Conservation (phyloP, 495 filamentous ascomycete species). For the Letharia lupina region DNA sequence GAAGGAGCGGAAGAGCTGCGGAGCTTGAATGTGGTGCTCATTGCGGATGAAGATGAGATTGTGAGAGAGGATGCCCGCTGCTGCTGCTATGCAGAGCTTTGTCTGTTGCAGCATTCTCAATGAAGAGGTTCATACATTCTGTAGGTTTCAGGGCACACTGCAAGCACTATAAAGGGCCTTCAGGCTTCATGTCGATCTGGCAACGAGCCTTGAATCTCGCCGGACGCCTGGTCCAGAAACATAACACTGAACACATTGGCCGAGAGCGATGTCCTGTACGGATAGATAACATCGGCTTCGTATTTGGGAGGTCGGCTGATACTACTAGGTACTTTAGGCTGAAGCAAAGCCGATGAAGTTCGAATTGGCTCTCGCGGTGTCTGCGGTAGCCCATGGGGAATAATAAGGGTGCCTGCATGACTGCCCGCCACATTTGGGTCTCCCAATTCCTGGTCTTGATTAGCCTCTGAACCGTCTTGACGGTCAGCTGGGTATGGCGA, state of each 20-base stretch:
- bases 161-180: not conserved
- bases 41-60: constrained; percentile 20
- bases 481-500: not conserved
- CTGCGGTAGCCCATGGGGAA: no score
- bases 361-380: not conserved
- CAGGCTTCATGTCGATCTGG: not conserved
- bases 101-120: not conserved
- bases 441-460: not conserved
- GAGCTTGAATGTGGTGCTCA: constrained; percentile 24
- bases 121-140: not conserved
- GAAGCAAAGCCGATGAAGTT: not conserved
- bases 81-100: constrained; percentile 1
- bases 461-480: not conserved
- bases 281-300: not conserved
- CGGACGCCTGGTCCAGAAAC: not conserved
- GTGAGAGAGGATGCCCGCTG: constrained; percentile 21
- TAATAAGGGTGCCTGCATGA: not conserved
- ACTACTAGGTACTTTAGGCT: no score
- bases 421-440: not conserved
- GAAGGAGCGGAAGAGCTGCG: constrained; percentile 6
- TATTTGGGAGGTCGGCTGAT: no score
- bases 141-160: not conserved
- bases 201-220: not conserved
- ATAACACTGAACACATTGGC: not conserved
- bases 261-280: not conserved